Conservation (phyloP, 768 basidiomycete genomes). For the Russula brevipes region DNA sequence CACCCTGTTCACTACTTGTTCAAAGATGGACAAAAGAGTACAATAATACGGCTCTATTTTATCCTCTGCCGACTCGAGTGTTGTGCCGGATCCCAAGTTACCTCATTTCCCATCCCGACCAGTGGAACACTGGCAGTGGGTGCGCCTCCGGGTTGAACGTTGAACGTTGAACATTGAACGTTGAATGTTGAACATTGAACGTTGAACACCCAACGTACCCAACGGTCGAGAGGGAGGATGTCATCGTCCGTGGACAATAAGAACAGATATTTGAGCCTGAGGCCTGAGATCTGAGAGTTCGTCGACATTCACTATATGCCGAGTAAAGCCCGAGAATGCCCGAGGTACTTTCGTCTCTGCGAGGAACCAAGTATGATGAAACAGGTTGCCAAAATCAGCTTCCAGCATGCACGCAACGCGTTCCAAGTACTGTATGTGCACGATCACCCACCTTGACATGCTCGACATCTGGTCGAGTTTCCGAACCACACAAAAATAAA, state of each 20-base stretch:
- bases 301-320: neutral
- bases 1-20: no score
- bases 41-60: no score
- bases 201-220: no score
- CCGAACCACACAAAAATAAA: slow-evolving; percentile 39
- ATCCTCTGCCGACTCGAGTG: neutral
- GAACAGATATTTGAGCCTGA: slow-evolving; percentile 65
- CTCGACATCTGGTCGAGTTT: slow-evolving; percentile 53
- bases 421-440: neutral
- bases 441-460: slow-evolving; percentile 43
- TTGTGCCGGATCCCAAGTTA: slow-evolving; percentile 35
- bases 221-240: slow-evolving; percentile 43
- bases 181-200: no score
- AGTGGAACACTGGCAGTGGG: slow-evolving; percentile 62
- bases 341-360: slow-evolving; percentile 43
- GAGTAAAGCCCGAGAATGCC: neutral
- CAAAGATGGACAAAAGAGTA: no score
- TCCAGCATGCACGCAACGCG: no score
- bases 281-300: neutral
- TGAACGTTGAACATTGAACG: no score
- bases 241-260: slow-evolving; percentile 64
- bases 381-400: no score
- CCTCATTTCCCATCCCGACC: slow-evolving; percentile 50
- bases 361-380: slow-evolving; percentile 45
- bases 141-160: slow-evolving; percentile 63